Base-by-base conservation (phyloP, 225 moss, liverwort and hornwort species). In the Pseudisothecium myosuroides region DNA sequence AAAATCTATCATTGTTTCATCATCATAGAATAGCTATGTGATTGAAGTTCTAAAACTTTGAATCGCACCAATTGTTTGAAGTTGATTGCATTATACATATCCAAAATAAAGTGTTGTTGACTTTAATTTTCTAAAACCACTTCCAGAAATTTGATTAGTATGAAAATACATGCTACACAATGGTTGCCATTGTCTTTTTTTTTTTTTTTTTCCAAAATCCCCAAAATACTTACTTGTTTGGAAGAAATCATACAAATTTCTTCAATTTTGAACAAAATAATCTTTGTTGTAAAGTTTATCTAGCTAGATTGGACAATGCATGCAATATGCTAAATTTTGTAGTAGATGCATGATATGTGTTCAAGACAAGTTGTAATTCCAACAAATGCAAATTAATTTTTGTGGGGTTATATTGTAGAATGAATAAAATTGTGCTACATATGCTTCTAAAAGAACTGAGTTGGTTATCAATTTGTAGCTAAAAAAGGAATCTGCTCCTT, bases 41-140 rank as follows among this genome's bases (percentile, higher is more conserved):
- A n/a, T 67, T n/a, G n/a, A 67, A 22, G 37, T 11, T n/a, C 2
- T 67, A n/a, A n/a, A 12, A 21, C 2, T 67, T 67, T 67, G 21
- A 67, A 67, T 7, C 22, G 22, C 4, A 37, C 21, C 4, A 68
- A n/a, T 68, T 22, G 22, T 22, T 37, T 37, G 12, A 68, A 22
- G 7, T 12, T 0, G 0, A 0, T n/a, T 0, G 2, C 23, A 68
- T 68, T n/a, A 22, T 68, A 13, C 12, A 36, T 20, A 22, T 22
- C 4, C n/a, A 23, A 68, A 68, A n/a, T 23, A 68, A 39, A n/a
- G 7, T 23, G 2, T 39, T 68, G 6, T 23, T 23, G 23, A 39
- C 23, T n/a, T 21, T 39, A 39, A 39, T 68, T 13, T 68, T 68
- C 7, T 7, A 13, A n/a, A 68, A 23, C 1, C 0, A 0, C 22